Percentiles rank a stretch among this genome's conserved stretches.
Conservation (phyloP, 768 basidiomycete species). For the Rhodotorula graminis region DNA sequence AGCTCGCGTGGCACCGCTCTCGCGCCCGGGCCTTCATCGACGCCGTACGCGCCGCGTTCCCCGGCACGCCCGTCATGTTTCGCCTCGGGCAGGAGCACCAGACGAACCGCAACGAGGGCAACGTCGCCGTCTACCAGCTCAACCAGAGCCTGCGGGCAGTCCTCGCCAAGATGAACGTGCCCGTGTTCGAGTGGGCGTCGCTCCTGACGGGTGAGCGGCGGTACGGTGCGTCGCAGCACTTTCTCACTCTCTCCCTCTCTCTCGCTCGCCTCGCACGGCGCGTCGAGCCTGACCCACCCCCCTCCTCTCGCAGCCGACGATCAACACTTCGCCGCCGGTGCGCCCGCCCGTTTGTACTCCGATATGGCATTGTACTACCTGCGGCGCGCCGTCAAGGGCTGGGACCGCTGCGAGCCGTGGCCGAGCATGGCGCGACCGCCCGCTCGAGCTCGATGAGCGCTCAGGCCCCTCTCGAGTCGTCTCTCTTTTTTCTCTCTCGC, state of each 20-base stretch:
- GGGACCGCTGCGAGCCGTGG: not conserved
- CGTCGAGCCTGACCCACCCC: too few species aligned
- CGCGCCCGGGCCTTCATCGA: not conserved
- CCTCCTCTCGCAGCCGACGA: not conserved
- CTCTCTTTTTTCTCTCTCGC: too few species aligned
- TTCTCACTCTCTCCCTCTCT: too few species aligned
- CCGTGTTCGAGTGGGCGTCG: not conserved
- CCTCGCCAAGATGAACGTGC: not conserved
- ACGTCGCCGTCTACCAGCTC: slow-evolving; percentile 18
- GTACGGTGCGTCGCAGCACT: not conserved
- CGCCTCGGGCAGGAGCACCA: not conserved
- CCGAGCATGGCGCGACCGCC: not conserved
- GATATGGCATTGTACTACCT: slow-evolving; percentile 4
- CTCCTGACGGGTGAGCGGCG: not conserved
- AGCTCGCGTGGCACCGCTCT: slow-evolving; percentile 10
- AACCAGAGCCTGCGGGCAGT: not conserved
- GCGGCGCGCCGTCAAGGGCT: not conserved
- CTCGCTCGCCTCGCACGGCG: not conserved
- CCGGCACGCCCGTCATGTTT: slow-evolving; percentile 4
- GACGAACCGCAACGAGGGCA: not conserved
- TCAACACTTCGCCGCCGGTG: slow-evolving; percentile 1
- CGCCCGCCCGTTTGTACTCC: not conserved
- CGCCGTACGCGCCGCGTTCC: not conserved
- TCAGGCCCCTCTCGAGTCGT: too few species aligned
- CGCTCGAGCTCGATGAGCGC: too few species aligned